Conservation (phyloP, 208 protist genomes). For the Acanthamoeba culbertsoni region DNA sequence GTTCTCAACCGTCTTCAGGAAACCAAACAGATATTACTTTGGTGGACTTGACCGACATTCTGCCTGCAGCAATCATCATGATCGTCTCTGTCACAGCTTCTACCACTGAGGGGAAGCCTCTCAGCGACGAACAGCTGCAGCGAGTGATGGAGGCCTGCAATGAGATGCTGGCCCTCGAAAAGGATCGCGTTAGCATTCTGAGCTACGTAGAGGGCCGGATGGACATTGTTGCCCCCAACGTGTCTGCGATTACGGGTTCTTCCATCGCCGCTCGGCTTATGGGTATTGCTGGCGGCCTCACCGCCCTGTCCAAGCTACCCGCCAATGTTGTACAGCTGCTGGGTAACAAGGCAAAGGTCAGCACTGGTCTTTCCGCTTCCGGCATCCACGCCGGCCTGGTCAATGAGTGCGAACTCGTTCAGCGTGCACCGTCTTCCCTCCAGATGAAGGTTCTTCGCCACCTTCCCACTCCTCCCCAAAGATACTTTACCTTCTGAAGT, state of each 20-base stretch:
- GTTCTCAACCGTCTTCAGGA: background rate
- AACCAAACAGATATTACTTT: conserved; percentile 76
- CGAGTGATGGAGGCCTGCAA: conserved; percentile 72
- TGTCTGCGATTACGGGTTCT: conserved; percentile 75
- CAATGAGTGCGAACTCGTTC: conserved; percentile 67
- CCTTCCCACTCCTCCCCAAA: background rate
- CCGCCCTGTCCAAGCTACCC: conserved; percentile 75
- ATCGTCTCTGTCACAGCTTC: conserved; percentile 83
- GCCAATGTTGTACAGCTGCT: conserved; percentile 73
- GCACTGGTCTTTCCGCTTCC: background rate
- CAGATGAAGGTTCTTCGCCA: background rate
- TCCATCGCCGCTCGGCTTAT: conserved; percentile 80
- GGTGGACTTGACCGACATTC: conserved; percentile 76
- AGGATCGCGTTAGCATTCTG: conserved; percentile 51
- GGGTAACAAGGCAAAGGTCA: conserved; percentile 64
- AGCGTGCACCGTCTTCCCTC: conserved; percentile 50
- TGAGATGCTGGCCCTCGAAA: conserved; percentile 75
- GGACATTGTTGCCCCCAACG: conserved; percentile 84
- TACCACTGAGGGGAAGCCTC: conserved; percentile 72
- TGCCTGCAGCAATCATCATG: conserved; percentile 84
- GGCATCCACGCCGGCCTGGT: conserved; percentile 80
- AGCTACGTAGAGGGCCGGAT: conserved; percentile 86
- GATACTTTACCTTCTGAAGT: background rate
- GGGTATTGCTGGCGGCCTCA: conserved; percentile 80
- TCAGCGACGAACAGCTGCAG: conserved; percentile 65